Base-by-base conservation (phyloP, 2,329 filamentous ascomycete species). In the Neofusicoccum laricinum region DNA sequence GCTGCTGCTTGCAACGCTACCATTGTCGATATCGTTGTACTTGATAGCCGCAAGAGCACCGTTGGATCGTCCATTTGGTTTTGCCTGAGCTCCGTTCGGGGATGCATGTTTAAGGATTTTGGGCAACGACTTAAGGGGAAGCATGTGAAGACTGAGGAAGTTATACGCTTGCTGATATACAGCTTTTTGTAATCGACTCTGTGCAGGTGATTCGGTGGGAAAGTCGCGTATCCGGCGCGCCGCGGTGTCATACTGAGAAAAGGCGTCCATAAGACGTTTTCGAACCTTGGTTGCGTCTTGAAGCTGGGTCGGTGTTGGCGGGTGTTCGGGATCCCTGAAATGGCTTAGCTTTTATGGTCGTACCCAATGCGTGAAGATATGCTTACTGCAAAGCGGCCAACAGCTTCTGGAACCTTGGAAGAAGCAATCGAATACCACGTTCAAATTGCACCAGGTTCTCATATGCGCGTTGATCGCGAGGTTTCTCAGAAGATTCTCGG, bases 101-200 rank as follows among this genome's bases (percentile, higher is more conserved):
- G 82, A 83, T 12, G 86, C 84, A 69, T 88, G 86, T 67, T 81
- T 79, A 63, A 83, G 73, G 15, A 83, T 76, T 66, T 79, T 79
- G 0, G 80, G 81, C 7, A 82, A 71, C 14, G 77, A 79, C 68
- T 76, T 96, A 14, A 97, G 80, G 0, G 93, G 92, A 8, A 97
- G 84, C 91, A 97, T 96, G 71, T 97, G 92, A 3, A 92, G 84
- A 72, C 96, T 93, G 4, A 97, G 79, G 71, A 97, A 97, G 55
- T 85, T 85, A 61, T 89, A 92, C 1, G 93, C 91, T 69, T 93
- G 90, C 41, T 90, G 85, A 70, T 96, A 93, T 12, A 97, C 88
- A 2, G 91, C 88, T 71, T 88, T 90, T 71, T 97, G 93, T 3
- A 97, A 80, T 50, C 85, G 85, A 64, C 87, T 79, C 72, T 97